Base-by-base conservation (phyloP, 805 yeast species). In the Ascoidea tarda region DNA sequence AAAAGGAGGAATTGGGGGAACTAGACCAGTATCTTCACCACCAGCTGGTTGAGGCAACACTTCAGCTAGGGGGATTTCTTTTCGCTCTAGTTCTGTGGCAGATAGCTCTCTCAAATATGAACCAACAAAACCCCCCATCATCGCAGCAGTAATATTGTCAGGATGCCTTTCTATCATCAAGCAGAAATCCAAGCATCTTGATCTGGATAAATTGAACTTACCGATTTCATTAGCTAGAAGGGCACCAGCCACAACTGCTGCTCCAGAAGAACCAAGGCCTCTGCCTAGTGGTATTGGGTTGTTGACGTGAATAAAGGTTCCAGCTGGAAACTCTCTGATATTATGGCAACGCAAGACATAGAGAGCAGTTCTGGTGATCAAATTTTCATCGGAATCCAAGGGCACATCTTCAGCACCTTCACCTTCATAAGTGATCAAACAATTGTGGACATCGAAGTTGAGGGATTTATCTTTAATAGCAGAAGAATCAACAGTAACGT, bases 101-200 rank as follows among this genome's bases (percentile, higher is more conserved):
- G 81, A 72, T 54, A 93, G 70, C 57, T 87, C 95, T 61, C 95
- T 79, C 63, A 93, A 75, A 67, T 85, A 93, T 4, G 96, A 88
- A 48, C 99, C 99, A 47, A 90, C 96, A 66, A 93, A 93, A 1
- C 99, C 97, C 55, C 99, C 99, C 82, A 90, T 84, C 96, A 93
- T 88, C 45, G 99, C 96, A 38, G 99, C 99, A 10, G 96, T 88
- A 62, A 93, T 90, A 67, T 93, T 93, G 69, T 93, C 99, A 44
- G 99, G 99, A 63, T 93, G 99, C 66, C 98, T 82, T 72, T 93
- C 99, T 59, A 93, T 90, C 93, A 93, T 87, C 60, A 93, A 75
- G 67, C 96, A 88, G 72, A 86, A 93, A 67, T 93, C 99, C 61
- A 93, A 73, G 81, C 93, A 77, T 60, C 98, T 76, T 60, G 79